Evolutionary conservation across 495 filamentous ascomycete genomes (phyloP), one percentile per base, ranked within the genome.

Genomic region (Aspergillus sclerotiicarbonarius): DNA sequence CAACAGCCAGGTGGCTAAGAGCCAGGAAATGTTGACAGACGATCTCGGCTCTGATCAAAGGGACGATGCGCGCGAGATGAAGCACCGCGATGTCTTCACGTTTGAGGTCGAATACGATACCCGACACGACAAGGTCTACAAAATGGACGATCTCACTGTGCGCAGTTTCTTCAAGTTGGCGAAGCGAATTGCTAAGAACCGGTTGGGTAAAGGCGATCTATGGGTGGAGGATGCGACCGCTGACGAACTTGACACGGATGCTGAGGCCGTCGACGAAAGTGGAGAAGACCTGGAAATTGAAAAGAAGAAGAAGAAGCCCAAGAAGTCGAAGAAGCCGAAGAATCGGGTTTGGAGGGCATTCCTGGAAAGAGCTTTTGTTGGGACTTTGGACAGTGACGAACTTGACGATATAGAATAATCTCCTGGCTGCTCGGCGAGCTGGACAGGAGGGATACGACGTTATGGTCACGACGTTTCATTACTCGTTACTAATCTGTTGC

Each of bases 81-180:
- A 48, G 8, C 4, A 15, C 31, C 81, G 85, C n/a, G 79, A 80
- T 58, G 73, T 80, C 33, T 90, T 96, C 67, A 61, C 79, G 29
- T 99, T 81, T 67, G 80, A 96, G 64, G 76, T 97, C 44, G 93
- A 96, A 72, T 98, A 99, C 67, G 81, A 86, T 64, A 96, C 91
- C 0, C 84, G 78, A 47, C 76, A 83, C 29, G 95, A 96, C 67
- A 45, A 50, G 31, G 20, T 87, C 1, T 97, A 89, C 66, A 81
- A 80, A 56, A 73, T 98, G 70, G 75, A 83, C 45, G 94, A 98
- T 64, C 73, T 99, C 71, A 97, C 92, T 2, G 91, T 96, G 48
- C 82, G 81, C 55, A 95, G 84, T 64, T 89, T 88, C 62, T 76
- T 97, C 41, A 74, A 87, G 32, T 80, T 99, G 16, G 94, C 94